Conservation (phyloP, 495 filamentous ascomycete genomes). For the Aspergillus biplanus region DNA sequence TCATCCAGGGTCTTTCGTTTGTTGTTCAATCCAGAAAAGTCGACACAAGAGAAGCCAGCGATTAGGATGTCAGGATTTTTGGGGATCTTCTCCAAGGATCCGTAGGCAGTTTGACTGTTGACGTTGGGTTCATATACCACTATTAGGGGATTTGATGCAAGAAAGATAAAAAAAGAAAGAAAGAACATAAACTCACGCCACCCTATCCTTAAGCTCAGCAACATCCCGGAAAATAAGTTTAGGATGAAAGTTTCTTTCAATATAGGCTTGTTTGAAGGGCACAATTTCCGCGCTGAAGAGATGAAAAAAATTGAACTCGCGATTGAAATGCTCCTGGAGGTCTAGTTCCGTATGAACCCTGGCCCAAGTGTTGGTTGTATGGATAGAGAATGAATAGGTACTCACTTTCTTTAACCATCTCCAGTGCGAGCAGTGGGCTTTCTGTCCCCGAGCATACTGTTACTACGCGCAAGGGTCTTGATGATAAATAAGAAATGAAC, state of each 20-base stretch:
- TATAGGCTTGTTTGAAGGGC: conserved; percentile 78
- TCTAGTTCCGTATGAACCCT: conserved; percentile 24
- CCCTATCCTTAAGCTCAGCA: conserved; percentile 55
- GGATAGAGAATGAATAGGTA: conserved; percentile 1
- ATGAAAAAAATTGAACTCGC: conserved; percentile 58
- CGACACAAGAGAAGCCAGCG: conserved; percentile 78
- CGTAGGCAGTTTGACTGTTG: conserved; percentile 71
- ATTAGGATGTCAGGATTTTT: conserved; percentile 67
- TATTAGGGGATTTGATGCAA: conserved; percentile 22
- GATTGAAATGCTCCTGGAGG: conserved; percentile 29
- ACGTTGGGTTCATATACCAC: conserved; percentile 16
- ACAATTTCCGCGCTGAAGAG: conserved; percentile 81
- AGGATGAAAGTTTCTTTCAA: conserved; percentile 71
- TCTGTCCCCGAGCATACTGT: conserved; percentile 89
- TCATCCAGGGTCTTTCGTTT: conserved; percentile 45
- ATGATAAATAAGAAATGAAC: conserved; percentile 41
- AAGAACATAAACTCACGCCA: conserved; percentile 58
- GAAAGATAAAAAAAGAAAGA: conserved; percentile 6
- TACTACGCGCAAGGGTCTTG: conserved; percentile 59
- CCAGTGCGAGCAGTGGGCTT: conserved; percentile 70
- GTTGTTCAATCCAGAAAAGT: conserved; percentile 58
- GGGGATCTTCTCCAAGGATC: conserved; percentile 61
- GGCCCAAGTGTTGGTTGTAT: not conserved
- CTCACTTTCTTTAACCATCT: conserved; percentile 52
- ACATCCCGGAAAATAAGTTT: conserved; percentile 72